Percentiles rank a stretch among this genome's conserved stretches.
Conservation (phyloP, 2,329 filamentous ascomycete species). For the Microcera coccophila region DNA sequence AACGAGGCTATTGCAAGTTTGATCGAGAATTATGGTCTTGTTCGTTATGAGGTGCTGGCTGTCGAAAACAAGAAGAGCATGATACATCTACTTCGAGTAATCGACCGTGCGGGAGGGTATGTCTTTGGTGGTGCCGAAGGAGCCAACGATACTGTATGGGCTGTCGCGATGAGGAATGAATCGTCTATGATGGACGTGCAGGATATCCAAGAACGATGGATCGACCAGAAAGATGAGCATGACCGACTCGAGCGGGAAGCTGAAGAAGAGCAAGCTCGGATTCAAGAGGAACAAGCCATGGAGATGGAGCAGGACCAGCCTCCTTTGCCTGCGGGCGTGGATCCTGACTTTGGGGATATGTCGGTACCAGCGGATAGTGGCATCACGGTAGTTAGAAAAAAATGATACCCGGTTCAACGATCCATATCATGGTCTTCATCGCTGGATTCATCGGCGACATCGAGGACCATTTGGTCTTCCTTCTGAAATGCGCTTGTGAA, state of each 20-base stretch:
- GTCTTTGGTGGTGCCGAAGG: slow-evolving; percentile 87
- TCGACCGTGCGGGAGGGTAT: slow-evolving; percentile 90
- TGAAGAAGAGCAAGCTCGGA: slow-evolving; percentile 69
- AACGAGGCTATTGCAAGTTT: slow-evolving; percentile 84
- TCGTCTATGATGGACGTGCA: slow-evolving; percentile 72
- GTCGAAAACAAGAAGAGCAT: slow-evolving; percentile 97
- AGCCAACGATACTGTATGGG: slow-evolving; percentile 95
- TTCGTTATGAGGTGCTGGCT: slow-evolving; percentile 87
- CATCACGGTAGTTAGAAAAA: slow-evolving; percentile 68
- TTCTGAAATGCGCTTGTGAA: slow-evolving; percentile 16
- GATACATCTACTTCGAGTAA: slow-evolving; percentile 83
- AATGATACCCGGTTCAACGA: slow-evolving; percentile 46
- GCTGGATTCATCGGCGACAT: slow-evolving; percentile 42
- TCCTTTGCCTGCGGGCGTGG: slow-evolving; percentile 26
- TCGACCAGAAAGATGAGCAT: slow-evolving; percentile 83
- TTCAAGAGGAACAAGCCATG: slow-evolving; percentile 36
- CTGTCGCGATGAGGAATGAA: slow-evolving; percentile 81
- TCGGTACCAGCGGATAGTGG: slow-evolving; percentile 56
- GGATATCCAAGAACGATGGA: slow-evolving; percentile 94
- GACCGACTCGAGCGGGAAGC: slow-evolving; percentile 74
- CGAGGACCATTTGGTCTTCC: slow-evolving; percentile 37
- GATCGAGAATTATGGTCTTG: slow-evolving; percentile 84
- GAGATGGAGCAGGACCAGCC: slow-evolving; percentile 31
- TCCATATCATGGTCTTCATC: slow-evolving; percentile 45
- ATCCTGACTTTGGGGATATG: slow-evolving; percentile 51